A percentile compares a stretch with the other conserved stretches of the same genome.
These are phyloP conservation scores for Bryoerythrophyllum caledonicum DNA, from an alignment of 225 moss, liverwort and hornwort genomes.

Conservation along the genomic window DNA sequence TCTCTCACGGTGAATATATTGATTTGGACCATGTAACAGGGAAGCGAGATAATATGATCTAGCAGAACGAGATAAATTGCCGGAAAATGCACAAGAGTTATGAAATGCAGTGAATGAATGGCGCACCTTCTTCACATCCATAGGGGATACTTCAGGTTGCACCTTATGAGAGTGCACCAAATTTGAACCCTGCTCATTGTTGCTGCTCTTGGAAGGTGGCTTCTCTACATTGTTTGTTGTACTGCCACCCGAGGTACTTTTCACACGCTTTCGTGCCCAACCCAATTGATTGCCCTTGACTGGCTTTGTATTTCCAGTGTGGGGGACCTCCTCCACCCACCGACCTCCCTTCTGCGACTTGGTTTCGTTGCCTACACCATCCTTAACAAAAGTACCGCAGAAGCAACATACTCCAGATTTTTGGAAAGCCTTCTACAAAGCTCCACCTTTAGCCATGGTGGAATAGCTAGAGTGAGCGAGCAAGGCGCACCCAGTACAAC, in stretches of 20 bases:
- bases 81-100: background rate
- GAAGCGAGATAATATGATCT: background rate
- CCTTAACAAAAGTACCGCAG: conserved; percentile 60
- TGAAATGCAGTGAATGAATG: conserved; percentile 3
- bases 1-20: background rate
- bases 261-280: conserved; percentile 75
- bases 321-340: conserved; percentile 54
- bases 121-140: conserved; percentile 54
- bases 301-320: conserved; percentile 51
- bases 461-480: conserved; percentile 77
- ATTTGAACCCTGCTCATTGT: conserved; percentile 57
- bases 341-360: conserved; percentile 50
- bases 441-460: conserved; percentile 45
- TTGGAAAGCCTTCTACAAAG: conserved; percentile 50
- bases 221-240: conserved; percentile 58
- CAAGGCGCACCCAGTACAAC: conserved; percentile 65
- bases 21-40: background rate
- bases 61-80: background rate
- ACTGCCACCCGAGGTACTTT: conserved; percentile 78
- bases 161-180: conserved; percentile 33
- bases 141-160: conserved; percentile 36
- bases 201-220: conserved; percentile 46
- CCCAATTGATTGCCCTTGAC: conserved; percentile 63
- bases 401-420: conserved; percentile 64
- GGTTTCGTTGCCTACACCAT: conserved; percentile 41